A percentile compares a stretch with the other conserved stretches of the same genome.
Conservation (phyloP, 2,329 filamentous ascomycete genomes). For the Phaeophleospora eucalypticola region DNA sequence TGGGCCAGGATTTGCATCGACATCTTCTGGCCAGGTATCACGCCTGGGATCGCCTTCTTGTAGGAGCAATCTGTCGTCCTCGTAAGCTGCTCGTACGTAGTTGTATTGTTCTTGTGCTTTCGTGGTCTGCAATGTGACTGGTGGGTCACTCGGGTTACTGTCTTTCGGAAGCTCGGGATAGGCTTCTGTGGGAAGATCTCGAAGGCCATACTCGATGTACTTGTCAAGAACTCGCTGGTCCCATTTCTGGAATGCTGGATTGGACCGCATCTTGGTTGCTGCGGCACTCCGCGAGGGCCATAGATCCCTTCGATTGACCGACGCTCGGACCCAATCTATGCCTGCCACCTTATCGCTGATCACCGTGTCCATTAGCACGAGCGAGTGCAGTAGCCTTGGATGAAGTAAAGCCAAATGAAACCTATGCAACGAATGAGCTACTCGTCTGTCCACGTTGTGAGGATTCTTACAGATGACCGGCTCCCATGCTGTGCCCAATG, state of each 20-base stretch:
- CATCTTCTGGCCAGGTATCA: too few relatives aligned
- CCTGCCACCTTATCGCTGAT: constrained; percentile 50
- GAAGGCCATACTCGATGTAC: constrained; percentile 68
- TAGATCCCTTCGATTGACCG: constrained; percentile 63
- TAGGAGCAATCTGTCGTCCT: constrained; percentile 5
- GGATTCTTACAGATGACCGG: constrained; percentile 22
- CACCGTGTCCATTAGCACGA: constrained; percentile 59
- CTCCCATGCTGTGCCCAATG: constrained; percentile 83
- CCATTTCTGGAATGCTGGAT: constrained; percentile 73
- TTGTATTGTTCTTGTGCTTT: constrained; percentile 76
- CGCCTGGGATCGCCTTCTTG: too few relatives aligned
- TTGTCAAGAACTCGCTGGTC: constrained; percentile 71
- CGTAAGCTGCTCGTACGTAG: constrained; percentile 7
- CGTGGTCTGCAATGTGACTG: constrained; percentile 72
- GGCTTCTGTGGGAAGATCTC: constrained; percentile 62
- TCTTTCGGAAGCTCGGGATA: constrained; percentile 41
- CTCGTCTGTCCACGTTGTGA: constrained; percentile 56
- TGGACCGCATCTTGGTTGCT: constrained; percentile 64
- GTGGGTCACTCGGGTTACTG: constrained; percentile 10
- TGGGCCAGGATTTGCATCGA: constrained; percentile 62
- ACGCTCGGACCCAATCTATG: constrained; percentile 42
- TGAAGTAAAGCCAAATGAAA: constrained; percentile 68
- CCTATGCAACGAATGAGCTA: constrained; percentile 47
- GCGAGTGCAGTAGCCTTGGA: constrained; percentile 64
- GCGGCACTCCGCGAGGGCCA: constrained; percentile 68